Evolutionary conservation across 2,329 filamentous ascomycete species (phyloP), one percentile per base, ranked within the genome.

Genomic region (Coniochaeta prunicola): DNA sequence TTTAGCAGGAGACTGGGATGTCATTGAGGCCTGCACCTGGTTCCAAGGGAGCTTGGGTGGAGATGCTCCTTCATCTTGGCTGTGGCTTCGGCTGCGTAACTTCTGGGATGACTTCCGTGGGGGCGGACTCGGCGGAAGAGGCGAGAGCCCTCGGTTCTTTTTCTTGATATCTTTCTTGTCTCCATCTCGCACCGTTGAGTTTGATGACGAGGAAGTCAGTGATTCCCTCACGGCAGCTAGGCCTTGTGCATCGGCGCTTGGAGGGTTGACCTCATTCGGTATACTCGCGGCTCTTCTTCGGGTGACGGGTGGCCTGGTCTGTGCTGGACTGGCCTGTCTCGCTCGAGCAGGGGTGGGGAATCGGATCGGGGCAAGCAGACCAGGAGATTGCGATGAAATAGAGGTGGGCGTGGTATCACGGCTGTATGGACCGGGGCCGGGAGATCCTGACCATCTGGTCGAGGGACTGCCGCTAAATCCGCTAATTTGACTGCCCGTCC

Each of bases 391-490:
- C 1, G 89, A 92, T 8, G 86, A 88, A 62, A 89, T 86, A 10
- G 89, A 92, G 4, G 88, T 91, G 7, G 89, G 89, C 3, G 89
- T 92, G 0, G 89, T 91, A 60, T 89, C 88, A 62, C 89, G 81
- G 68, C 89, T 92, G 71, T 91, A 92, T 5, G 84, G 75, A 2
- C 87, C 84, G 12, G 87, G 84, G 1, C 83, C 82, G 1, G 85
- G 85, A 0, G 89, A 92, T 59, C 85, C 89, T 1, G 88, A 90
- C 66, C 89, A 91, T 61, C 86, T 79, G 1, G 89, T 91, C 4
- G 89, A 92, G 38, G 89, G 88, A 60, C 88, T 91, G 26, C 79
- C 84, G 61, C 88, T 91, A 57, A 86, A 79, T 2, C 79, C 81
- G 70, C 82, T 83, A 45, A 78, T 59, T 61, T 81, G 78, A 62